Conservation (phyloP, 306 rosid genomes). For the Canavalia gladiata region DNA sequence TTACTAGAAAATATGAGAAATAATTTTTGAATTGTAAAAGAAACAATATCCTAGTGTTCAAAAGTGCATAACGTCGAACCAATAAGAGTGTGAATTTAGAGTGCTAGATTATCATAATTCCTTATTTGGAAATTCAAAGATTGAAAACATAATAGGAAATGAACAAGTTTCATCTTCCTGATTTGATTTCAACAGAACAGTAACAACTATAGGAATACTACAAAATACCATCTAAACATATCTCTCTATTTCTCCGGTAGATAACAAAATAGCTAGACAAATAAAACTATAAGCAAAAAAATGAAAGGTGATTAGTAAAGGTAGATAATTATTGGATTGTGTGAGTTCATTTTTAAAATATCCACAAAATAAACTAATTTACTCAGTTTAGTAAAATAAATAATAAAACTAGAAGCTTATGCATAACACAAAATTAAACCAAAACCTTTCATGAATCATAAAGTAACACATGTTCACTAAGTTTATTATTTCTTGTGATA, state of each 20-base stretch:
- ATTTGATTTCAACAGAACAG: slow-evolving; percentile 4
- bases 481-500: neutral
- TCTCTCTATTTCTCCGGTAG: neutral
- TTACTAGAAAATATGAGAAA: too few relatives aligned
- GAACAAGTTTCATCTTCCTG: neutral
- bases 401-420: neutral
- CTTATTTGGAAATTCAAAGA: neutral
- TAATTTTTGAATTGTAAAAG: too few relatives aligned
- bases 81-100: neutral
- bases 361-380: neutral
- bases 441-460: slow-evolving; percentile 19
- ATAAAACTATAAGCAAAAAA: slow-evolving; percentile 17
- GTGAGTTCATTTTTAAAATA: slow-evolving; percentile 3
- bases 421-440: neutral
- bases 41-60: neutral
- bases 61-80: neutral
- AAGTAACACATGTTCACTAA: neutral
- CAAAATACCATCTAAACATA: neutral
- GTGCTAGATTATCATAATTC: slow-evolving; percentile 4
- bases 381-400: neutral
- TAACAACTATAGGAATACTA: neutral
- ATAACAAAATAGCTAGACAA: neutral
- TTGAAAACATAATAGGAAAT: slow-evolving; percentile 1
- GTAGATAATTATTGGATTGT: neutral
- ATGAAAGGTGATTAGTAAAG: neutral